Base-by-base conservation (phyloP, 1,284 basidiomycete genomes). In the Agroathelia rolfsii region DNA sequence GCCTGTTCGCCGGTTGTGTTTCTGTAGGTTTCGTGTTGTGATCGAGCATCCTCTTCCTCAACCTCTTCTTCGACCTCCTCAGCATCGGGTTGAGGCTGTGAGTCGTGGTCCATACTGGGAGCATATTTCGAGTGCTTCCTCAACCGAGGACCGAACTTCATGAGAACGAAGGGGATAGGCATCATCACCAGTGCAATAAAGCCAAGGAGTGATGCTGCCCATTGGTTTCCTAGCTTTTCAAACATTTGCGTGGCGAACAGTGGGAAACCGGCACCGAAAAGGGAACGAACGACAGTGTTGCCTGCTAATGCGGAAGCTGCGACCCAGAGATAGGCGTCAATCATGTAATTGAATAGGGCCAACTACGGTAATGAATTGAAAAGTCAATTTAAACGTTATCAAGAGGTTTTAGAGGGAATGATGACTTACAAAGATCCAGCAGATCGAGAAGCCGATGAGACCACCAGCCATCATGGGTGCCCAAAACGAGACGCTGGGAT, bases 261-360 rank as follows among this genome's bases (percentile, higher is more conserved):
- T 20, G 74, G 75, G 45, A 78, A 77, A 3, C 48, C 62, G 10
- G 73, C 72, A 16, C 75, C 76, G 36, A 71, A 70, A 9, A 66
- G 40, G 39, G 65, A 72, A 13, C 75, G 64, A 8, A 66, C 50
- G 20, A 79, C 65, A 1, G 69, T 73, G 36, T 51, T 70, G 3
- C 64, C 58, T 3, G 76, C 69, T 8, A 79, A 55, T 1, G 76
- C 75, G 16, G 69, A 72, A 1, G 76, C 75, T 7, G 76, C 66
- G 10, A 66, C 58, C 38, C 59, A 52, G 9, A 72, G 50, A 43
- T 77, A 76, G 2, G 67, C 62, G 49, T 78, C 75, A 22, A 76
- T 64, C 25, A 74, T 64, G 39, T 76, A 76, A 45, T 72, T 75
- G 41, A 72, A 49, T 24, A 71, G 46, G 15, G 58, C 59, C 36